Base-by-base conservation (phyloP, 495 filamentous ascomycete genomes). In the Penicillium macrosclerotiorum region DNA sequence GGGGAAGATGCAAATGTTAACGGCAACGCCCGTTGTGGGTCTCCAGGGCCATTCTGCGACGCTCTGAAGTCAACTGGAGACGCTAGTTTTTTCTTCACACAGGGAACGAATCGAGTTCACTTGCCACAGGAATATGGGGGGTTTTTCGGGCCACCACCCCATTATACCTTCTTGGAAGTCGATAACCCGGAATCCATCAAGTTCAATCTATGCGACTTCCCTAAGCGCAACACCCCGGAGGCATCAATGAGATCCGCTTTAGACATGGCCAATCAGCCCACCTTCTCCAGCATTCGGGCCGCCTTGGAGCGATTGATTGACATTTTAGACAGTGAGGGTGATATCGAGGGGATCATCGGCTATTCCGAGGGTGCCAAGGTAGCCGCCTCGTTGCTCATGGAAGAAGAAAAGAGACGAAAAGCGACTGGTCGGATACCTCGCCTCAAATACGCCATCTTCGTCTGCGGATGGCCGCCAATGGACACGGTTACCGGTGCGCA, bases 341-440 rank as follows among this genome's bases (percentile, higher is more conserved):
- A 59, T 0, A 63, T 64, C 11, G 54, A 56, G 7, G 63, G 61
- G 4, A 51, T 83, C 33, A 75, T 83, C 37, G 80, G 79, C 0
- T 84, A 81, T 43, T 83, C 80, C 0, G 81, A 84, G 47, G 82
- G 82, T 14, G 81, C 79, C 8, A 74, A 72, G 0, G 68, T 83
- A 5, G 82, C 79, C 0, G 74, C 74, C 3, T 77, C 76, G 8
- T 39, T 79, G n/a, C 49, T 79, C 24, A 53, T 78, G 0, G 74
- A 79, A 47, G 77, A 81, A 50, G 59, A 63, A 17, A 45, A 62
- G 32, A 55, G 66, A 30, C 59, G 52, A 12, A 49, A 64, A 39
- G 54, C 55, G 27, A 54, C 36, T 2, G 78, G 76, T 0, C 52
- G 66, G 3, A 56, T 51, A 2, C 63, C 66, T 17, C 63, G 67